Conservation (phyloP, 164 flowering plant species). For the Protea cynaroides region DNA sequence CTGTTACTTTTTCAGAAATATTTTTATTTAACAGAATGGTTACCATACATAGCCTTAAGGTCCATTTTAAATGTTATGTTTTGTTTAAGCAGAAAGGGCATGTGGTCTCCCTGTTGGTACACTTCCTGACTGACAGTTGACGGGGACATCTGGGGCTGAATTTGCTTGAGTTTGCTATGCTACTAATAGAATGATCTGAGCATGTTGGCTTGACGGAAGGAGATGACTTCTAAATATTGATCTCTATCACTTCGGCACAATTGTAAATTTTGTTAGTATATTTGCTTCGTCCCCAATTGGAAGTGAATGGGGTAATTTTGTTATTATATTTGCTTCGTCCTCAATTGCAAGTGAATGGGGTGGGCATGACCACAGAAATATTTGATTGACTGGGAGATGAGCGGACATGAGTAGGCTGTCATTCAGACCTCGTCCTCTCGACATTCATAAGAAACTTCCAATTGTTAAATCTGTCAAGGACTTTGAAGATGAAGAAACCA, state of each 20-base stretch:
- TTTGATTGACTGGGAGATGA: slow-evolving; percentile 27
- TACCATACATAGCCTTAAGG: no score
- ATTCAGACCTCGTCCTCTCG: slow-evolving; percentile 93
- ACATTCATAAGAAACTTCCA: slow-evolving; percentile 93
- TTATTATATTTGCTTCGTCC: background rate
- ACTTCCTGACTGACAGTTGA: background rate
- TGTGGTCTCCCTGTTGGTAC: background rate
- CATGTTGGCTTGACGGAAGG: background rate
- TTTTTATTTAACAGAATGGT: no score
- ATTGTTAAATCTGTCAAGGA: slow-evolving; percentile 84
- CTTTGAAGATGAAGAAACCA: slow-evolving; percentile 84
- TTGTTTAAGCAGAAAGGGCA: slow-evolving; percentile 3
- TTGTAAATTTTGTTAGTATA: background rate
- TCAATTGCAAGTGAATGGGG: slow-evolving; percentile 14
- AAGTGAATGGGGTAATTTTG: slow-evolving; percentile 11
- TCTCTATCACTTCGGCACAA: background rate
- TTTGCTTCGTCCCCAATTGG: background rate
- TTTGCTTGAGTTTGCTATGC: background rate
- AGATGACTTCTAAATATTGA: background rate
- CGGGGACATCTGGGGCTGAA: background rate
- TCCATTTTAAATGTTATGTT: no score
- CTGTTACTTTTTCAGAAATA: no score
- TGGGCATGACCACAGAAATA: slow-evolving; percentile 15
- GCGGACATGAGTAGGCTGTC: slow-evolving; percentile 82
- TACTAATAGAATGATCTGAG: background rate